These are phyloP conservation scores for Neoascochyta sp. DNA, from an alignment of 2,329 filamentous ascomycete genomes.

Conservation along the genomic window DNA sequence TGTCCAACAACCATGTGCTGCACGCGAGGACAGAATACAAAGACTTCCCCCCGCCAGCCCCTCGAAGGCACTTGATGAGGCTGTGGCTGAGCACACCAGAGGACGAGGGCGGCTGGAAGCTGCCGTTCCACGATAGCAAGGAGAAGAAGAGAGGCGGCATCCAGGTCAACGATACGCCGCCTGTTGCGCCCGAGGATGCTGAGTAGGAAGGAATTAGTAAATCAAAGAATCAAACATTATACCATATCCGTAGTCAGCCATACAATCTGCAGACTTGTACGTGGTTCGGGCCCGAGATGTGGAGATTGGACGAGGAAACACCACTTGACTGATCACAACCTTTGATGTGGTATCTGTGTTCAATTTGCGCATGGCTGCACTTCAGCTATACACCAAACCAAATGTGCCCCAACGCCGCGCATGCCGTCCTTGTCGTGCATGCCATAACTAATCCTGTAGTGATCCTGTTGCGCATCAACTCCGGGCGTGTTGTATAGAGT, in stretches of 20 bases:
- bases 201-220: too few relatives aligned
- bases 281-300: too few relatives aligned
- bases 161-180: constrained; percentile 77
- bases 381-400: constrained; percentile 15
- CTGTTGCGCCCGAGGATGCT: constrained; percentile 71
- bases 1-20: constrained; percentile 74
- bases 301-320: too few relatives aligned
- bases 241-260: too few relatives aligned
- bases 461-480: constrained; percentile 20
- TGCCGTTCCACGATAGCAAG: constrained; percentile 75
- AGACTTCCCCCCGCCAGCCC: constrained; percentile 64
- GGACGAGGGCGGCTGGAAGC: constrained; percentile 75
- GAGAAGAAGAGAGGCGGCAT: constrained; percentile 88
- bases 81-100: constrained; percentile 82
- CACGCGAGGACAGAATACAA: constrained; percentile 80
- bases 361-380: constrained; percentile 15
- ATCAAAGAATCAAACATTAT: too few relatives aligned
- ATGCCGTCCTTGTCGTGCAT: constrained; percentile 12
- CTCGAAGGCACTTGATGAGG: constrained; percentile 73
- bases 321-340: too few relatives aligned
- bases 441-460: constrained; percentile 7
- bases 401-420: constrained; percentile 18
- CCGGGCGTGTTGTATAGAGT: constrained; percentile 11
- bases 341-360: constrained; percentile 26
- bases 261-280: too few relatives aligned